phyloP scores from a whole-genome alignment of 768 basidiomycete genomes.

The Jaapia argillacea region DNA sequence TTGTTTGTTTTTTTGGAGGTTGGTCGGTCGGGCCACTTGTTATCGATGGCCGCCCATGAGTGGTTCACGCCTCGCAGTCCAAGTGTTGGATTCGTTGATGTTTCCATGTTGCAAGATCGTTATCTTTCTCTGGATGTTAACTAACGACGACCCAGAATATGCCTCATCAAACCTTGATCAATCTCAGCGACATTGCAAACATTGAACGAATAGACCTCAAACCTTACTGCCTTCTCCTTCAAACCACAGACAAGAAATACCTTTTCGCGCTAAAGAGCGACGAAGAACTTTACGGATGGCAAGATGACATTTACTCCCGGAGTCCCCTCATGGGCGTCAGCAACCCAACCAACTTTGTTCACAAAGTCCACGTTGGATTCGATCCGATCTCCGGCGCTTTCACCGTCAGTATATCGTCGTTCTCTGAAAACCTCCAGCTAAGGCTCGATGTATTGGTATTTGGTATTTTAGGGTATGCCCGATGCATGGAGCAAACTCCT shows the following conservation, averaged over 20 bases:
- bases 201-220: constrained; percentile 91
- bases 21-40: no score
- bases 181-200: constrained; percentile 69
- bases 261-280: constrained; percentile 83
- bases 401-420: constrained; percentile 49
- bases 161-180: constrained; percentile 49
- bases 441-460: background rate
- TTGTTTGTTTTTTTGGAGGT: constrained; percentile 2
- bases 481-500: constrained; percentile 97
- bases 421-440: no score
- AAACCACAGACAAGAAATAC: constrained; percentile 76
- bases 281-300: constrained; percentile 97
- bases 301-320: constrained; percentile 90
- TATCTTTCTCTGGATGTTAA: no score
- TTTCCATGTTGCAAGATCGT: no score
- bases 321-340: constrained; percentile 90
- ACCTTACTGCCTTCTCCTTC: constrained; percentile 86
- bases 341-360: constrained; percentile 95
- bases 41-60: no score
- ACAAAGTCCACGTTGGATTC: constrained; percentile 97
- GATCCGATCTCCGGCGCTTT: constrained; percentile 92
- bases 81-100: no score
- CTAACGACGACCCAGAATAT: constrained; percentile 13
- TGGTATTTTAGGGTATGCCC: constrained; percentile 66
- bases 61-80: no score